Evolutionary conservation across 2,329 filamentous ascomycete species (phyloP), one percentile per base, ranked within the genome.

Genomic region (Claviceps sp.): DNA sequence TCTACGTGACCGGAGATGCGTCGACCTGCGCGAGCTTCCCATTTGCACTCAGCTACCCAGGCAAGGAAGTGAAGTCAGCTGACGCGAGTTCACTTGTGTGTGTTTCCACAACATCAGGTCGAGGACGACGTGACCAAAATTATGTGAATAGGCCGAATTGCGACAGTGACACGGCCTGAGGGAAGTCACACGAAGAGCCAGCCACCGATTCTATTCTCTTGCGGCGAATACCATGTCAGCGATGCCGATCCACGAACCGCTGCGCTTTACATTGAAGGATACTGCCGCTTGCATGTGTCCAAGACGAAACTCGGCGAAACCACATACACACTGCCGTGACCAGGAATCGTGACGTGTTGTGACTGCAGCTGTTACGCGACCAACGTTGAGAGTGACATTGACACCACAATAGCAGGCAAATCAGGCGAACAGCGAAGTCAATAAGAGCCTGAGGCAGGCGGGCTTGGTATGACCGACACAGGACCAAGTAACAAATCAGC

Each of bases 61-160:
- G 54, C 58, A 54, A 55, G 48, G 38, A 48, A 48, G 38, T 48
- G 14, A 30, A 49, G 44, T 45, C 56, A 61, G 61, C 65, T 67
- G 60, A 66, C 62, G 56, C 55, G 57, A 54, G 58, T 57, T 56
- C 52, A 54, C 52, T 53, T 47, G 48, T 52, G 34, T 50, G 81
- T 50, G 81, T 52, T 51, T 46, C 30, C 45, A 38, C 47, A 53
- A 38, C 41, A 53, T 38, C 48, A 91, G 86, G 85, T 88, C 72
- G 86, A 91, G 76, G 86, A 90, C 74, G 86, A 90, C 72, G 82
- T 90, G 69, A 89, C 86, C 63, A 91, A 87, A 73, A 87, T 95
- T 72, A 89, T 90, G 85, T 90, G 84, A 69, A 67, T 18, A 20
- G 42, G 37, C 3, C 26, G 9, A 7, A 48, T 37, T 16, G 26